These are phyloP conservation scores for Collybiopsis luxurians DNA, from an alignment of 768 basidiomycete genomes.

Conservation along the genomic window DNA sequence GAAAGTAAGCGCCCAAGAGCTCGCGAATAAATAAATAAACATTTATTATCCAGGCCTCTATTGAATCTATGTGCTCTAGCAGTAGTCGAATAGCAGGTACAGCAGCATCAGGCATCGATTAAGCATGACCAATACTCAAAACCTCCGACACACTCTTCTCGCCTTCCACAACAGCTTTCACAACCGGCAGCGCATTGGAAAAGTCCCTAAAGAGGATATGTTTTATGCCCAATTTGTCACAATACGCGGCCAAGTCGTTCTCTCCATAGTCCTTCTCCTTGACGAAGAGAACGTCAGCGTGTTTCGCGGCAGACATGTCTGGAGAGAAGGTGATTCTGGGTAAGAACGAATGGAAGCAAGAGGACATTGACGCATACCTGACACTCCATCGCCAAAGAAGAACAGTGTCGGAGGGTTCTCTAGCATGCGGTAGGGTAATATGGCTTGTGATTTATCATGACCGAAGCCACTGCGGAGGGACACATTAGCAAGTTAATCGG, in stretches of 20 bases:
- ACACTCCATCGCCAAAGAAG: conserved; percentile 98
- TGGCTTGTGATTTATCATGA: conserved; percentile 96
- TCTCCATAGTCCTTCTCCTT: conserved; percentile 76
- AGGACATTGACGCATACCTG: conserved; percentile 50
- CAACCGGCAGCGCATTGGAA: conserved; percentile 52
- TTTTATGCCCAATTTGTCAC: conserved; percentile 71
- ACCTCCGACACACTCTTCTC: conserved; percentile 57
- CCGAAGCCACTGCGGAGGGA: conserved; percentile 65
- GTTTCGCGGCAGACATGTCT: conserved; percentile 91
- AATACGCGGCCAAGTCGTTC: conserved; percentile 86
- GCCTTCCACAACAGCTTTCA: conserved; percentile 71
- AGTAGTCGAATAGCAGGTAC: too few relatives aligned
- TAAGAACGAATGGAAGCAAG: not conserved
- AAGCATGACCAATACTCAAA: conserved; percentile 9
- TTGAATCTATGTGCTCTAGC: too few relatives aligned
- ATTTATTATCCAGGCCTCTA: too few relatives aligned
- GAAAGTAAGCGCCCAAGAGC: too few relatives aligned
- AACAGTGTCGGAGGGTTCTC: conserved; percentile 75
- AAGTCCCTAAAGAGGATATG: conserved; percentile 82
- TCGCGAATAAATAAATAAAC: too few relatives aligned
- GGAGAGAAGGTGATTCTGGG: conserved; percentile 3
- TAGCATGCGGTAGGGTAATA: conserved; percentile 83
- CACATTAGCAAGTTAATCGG: not conserved
- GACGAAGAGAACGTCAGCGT: conserved; percentile 94
- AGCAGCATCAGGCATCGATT: too few relatives aligned